phyloP scores from a whole-genome alignment of 1,284 basidiomycete genomes.

The Ustilago nuda region DNA sequence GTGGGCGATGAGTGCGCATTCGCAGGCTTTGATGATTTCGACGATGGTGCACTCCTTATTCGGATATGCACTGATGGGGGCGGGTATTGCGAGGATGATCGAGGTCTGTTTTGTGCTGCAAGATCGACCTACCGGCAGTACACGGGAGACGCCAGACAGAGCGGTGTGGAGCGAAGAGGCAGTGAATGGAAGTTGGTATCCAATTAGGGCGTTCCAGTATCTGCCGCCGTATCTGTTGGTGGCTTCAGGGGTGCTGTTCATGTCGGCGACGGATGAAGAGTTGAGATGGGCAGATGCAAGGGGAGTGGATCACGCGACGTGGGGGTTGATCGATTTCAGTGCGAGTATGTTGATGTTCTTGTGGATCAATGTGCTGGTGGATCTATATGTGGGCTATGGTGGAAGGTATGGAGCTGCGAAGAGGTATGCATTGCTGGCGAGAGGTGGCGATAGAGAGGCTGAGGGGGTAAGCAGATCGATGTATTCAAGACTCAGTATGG shows the following conservation, averaged over 20 bases:
- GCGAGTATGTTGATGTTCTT: slow-evolving; percentile 61
- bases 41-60: slow-evolving; percentile 83
- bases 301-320: slow-evolving; percentile 66
- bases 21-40: slow-evolving; percentile 76
- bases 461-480: slow-evolving; percentile 20
- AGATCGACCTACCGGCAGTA: slow-evolving; percentile 68
- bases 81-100: slow-evolving; percentile 82
- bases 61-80: slow-evolving; percentile 85
- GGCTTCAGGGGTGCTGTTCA: slow-evolving; percentile 63
- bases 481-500: slow-evolving; percentile 43
- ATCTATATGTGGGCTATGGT: slow-evolving; percentile 61
- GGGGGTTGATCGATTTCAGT: slow-evolving; percentile 66
- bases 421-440: slow-evolving; percentile 25
- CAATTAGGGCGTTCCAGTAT: slow-evolving; percentile 61
- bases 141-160: slow-evolving; percentile 12
- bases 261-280: slow-evolving; percentile 69
- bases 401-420: slow-evolving; percentile 53
- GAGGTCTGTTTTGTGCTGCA: slow-evolving; percentile 83
- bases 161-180: slow-evolving; percentile 17
- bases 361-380: slow-evolving; percentile 65
- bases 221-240: slow-evolving; percentile 64
- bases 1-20: slow-evolving; percentile 93
- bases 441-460: slow-evolving; percentile 30
- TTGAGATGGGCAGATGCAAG: slow-evolving; percentile 62
- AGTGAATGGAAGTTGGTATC: slow-evolving; percentile 50